phyloP scores from a whole-genome alignment of 371 early-diverging fungal species.

The Thermomucor indicae-seudaticae region DNA sequence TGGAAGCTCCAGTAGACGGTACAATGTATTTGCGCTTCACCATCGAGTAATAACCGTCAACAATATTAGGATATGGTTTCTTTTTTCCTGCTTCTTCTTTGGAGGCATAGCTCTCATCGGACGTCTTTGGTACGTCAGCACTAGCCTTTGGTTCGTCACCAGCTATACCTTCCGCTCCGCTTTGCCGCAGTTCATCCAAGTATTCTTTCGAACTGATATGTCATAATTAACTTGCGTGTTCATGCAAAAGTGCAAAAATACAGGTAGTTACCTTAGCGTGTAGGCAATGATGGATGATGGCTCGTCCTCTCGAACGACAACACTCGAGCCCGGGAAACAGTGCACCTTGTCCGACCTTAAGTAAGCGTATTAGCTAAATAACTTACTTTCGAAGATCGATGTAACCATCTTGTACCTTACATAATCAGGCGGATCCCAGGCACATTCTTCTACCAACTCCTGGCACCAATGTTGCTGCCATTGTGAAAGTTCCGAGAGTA shows the following conservation, averaged over 20 bases:
- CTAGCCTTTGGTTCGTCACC: background rate
- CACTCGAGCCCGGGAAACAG: constrained; percentile 75
- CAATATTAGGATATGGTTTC: constrained; percentile 3
- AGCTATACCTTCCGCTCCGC: background rate
- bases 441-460: constrained; percentile 20
- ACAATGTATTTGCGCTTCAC: constrained; percentile 33
- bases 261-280: constrained; percentile 56
- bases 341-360: constrained; percentile 48
- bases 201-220: constrained; percentile 10
- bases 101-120: background rate
- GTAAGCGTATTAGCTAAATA: background rate
- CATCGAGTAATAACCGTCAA: constrained; percentile 30
- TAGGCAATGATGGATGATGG: constrained; percentile 90
- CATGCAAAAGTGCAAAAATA: background rate
- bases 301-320: constrained; percentile 89
- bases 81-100: background rate
- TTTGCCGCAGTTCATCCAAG: constrained; percentile 7
- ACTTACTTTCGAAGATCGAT: background rate
- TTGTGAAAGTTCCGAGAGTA: constrained; percentile 23
- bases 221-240: background rate
- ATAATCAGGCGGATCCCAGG: constrained; percentile 37
- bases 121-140: background rate
- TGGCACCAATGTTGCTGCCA: constrained; percentile 26
- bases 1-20: constrained; percentile 21
- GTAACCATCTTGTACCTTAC: constrained; percentile 4